Conservation (phyloP, 208 protist species). For the Angomonas ambiguus region DNA sequence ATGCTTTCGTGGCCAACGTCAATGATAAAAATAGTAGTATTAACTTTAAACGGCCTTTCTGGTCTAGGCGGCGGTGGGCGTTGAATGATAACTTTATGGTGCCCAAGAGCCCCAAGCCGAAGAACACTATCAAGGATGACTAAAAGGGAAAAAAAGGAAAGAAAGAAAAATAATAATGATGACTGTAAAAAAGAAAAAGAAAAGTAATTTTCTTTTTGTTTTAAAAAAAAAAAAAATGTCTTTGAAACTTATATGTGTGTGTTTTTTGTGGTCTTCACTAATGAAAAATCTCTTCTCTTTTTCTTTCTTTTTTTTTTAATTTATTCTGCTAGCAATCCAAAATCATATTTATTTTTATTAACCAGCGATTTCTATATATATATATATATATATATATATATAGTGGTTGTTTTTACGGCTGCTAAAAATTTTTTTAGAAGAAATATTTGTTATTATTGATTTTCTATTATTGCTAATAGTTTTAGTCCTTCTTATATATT, state of each 20-base stretch:
- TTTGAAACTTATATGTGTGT: background rate
- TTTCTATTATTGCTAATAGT: background rate
- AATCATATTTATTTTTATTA: too few species aligned
- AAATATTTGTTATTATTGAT: too few species aligned
- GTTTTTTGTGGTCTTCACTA: background rate
- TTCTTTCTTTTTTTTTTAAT: slow-evolving; percentile 13
- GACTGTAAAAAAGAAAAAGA: background rate
- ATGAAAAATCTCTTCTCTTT: background rate
- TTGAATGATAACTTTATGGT: slow-evolving; percentile 85
- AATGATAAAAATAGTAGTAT: slow-evolving; percentile 6
- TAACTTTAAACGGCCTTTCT: slow-evolving; percentile 53
- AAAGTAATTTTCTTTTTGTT: background rate
- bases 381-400: too few species aligned
- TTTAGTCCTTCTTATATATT: slow-evolving; percentile 9
- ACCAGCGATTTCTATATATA: too few species aligned
- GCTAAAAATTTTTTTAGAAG: too few species aligned
- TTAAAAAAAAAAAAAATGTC: slow-evolving; percentile 1
- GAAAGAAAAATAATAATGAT: background rate
- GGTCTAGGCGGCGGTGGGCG: slow-evolving; percentile 82
- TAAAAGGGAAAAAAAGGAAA: slow-evolving; percentile 13
- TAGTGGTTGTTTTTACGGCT: too few species aligned
- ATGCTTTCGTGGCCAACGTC: slow-evolving; percentile 62
- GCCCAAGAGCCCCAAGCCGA: slow-evolving; percentile 70
- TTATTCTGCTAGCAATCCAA: too few species aligned
- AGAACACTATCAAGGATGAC: slow-evolving; percentile 88